Conservation (phyloP, 495 filamentous ascomycete species). For the Talaromyces borbonicus region DNA sequence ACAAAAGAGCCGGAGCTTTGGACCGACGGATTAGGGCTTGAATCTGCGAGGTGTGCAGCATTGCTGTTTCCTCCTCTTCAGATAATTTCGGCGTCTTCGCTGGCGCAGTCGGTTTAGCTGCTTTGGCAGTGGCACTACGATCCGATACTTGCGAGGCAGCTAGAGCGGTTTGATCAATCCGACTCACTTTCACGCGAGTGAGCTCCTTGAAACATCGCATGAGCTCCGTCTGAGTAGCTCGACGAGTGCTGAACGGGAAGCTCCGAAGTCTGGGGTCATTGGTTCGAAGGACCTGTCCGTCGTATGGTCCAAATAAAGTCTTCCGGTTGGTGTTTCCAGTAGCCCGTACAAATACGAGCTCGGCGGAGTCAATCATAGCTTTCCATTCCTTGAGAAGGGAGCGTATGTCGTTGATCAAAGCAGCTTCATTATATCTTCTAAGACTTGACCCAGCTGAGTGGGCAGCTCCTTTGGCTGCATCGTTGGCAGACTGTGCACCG, state of each 20-base stretch:
- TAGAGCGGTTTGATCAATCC: slow-evolving; percentile 53
- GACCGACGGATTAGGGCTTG: slow-evolving; percentile 82
- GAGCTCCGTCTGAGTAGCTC: slow-evolving; percentile 87
- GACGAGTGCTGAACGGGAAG: slow-evolving; percentile 90
- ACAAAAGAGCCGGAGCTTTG: slow-evolving; percentile 75
- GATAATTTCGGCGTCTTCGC: slow-evolving; percentile 49
- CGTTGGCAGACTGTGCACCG: slow-evolving; percentile 86
- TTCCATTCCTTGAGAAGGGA: slow-evolving; percentile 73
- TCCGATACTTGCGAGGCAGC: slow-evolving; percentile 36
- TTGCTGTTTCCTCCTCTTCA: slow-evolving; percentile 71
- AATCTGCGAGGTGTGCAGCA: slow-evolving; percentile 77
- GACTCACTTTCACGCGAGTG: slow-evolving; percentile 74
- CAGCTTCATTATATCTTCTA: slow-evolving; percentile 88
- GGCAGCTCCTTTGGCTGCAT: slow-evolving; percentile 80
- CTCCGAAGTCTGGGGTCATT: slow-evolving; percentile 79
- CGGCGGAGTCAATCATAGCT: slow-evolving; percentile 66
- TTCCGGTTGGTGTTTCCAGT: slow-evolving; percentile 75
- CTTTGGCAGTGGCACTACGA: slow-evolving; percentile 21
- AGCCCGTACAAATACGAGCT: slow-evolving; percentile 81
- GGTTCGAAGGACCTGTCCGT: slow-evolving; percentile 68
- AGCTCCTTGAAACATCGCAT: slow-evolving; percentile 90
- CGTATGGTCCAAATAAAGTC: slow-evolving; percentile 83
- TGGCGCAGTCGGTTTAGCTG: slow-evolving; percentile 32
- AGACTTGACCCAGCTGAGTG: slow-evolving; percentile 88
- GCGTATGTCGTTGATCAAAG: slow-evolving; percentile 73